Evolutionary conservation across 2,329 filamentous ascomycete species (phyloP).

Genomic region (Aspergillus fumigatus): DNA sequence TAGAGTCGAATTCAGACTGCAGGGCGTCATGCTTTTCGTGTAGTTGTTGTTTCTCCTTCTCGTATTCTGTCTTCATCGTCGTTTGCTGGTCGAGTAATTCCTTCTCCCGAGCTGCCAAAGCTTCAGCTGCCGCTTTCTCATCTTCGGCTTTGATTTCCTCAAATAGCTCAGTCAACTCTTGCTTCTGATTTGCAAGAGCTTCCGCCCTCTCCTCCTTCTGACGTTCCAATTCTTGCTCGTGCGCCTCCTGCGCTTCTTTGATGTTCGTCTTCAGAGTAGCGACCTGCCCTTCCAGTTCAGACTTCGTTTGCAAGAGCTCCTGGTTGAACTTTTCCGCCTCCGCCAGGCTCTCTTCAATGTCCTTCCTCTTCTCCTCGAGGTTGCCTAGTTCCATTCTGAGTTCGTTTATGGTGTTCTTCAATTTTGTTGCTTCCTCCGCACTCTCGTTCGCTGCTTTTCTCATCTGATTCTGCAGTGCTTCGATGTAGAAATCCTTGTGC

Average conservation of each 20-base stretch:
- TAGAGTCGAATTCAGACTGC: slow-evolving; percentile 33
- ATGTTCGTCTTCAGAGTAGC: slow-evolving; percentile 34
- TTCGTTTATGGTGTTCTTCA: slow-evolving; percentile 43
- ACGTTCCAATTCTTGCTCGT: slow-evolving; percentile 35
- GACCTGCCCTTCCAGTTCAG: slow-evolving; percentile 41
- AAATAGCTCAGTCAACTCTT: slow-evolving; percentile 43
- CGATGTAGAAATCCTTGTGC: slow-evolving; percentile 52
- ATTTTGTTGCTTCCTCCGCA: slow-evolving; percentile 43
- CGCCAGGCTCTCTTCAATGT: slow-evolving; percentile 45
- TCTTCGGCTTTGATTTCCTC: slow-evolving; percentile 45
- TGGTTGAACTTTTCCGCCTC: slow-evolving; percentile 43
- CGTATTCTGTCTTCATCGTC: slow-evolving; percentile 31
- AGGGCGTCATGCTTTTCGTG: slow-evolving; percentile 33
- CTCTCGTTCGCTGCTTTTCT: slow-evolving; percentile 47
- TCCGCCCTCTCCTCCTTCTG: slow-evolving; percentile 30
- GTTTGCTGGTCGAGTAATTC: slow-evolving; percentile 41
- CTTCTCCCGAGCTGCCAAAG: slow-evolving; percentile 35
- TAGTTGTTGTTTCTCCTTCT: slow-evolving; percentile 35
- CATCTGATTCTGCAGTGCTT: slow-evolving; percentile 48
- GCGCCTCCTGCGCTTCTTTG: slow-evolving; percentile 42
- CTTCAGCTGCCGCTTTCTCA: slow-evolving; percentile 35
- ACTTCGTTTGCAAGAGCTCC: slow-evolving; percentile 42
- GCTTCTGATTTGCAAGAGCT: slow-evolving; percentile 41
- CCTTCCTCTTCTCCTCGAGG: slow-evolving; percentile 50
- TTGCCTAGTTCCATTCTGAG: slow-evolving; percentile 48